A percentile compares a stretch with the other conserved stretches of the same genome.
These are phyloP conservation scores for Vinca minor DNA, from an alignment of 257 asterid species.

Conservation along the genomic window DNA sequence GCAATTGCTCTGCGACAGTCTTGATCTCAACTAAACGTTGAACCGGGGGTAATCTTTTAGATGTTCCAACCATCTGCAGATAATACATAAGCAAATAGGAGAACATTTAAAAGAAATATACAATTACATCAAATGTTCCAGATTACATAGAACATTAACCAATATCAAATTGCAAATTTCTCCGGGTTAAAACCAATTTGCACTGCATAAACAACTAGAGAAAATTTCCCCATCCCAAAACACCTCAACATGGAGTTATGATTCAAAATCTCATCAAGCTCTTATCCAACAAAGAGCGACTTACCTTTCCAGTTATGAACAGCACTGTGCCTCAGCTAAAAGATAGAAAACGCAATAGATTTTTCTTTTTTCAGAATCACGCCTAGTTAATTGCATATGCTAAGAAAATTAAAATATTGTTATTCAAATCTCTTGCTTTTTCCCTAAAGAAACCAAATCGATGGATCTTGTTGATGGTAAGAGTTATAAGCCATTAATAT, in stretches of 20 bases:
- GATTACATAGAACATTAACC: background rate
- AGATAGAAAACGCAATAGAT: background rate
- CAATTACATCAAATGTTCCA: background rate
- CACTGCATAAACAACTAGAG: background rate
- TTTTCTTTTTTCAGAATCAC: background rate
- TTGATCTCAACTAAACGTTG: constrained; percentile 84
- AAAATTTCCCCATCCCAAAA: background rate
- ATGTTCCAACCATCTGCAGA: constrained; percentile 72
- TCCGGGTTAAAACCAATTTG: background rate
- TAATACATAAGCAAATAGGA: background rate
- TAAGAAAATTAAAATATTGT: background rate
- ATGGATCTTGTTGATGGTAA: background rate
- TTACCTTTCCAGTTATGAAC: background rate
- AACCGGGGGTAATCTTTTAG: constrained; percentile 87
- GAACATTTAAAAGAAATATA: background rate
- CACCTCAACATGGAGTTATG: background rate
- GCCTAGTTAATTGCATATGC: background rate
- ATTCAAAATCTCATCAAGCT: background rate
- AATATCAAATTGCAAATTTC: background rate
- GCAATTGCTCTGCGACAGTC: constrained; percentile 78
- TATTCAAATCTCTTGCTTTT: too few relatives aligned
- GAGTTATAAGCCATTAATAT: background rate
- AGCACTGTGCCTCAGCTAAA: background rate
- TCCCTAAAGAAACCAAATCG: background rate
- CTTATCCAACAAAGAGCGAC: background rate